These are phyloP conservation scores for Diaporthe australafricana DNA, from an alignment of 2,329 filamentous ascomycete species.

Conservation along the genomic window DNA sequence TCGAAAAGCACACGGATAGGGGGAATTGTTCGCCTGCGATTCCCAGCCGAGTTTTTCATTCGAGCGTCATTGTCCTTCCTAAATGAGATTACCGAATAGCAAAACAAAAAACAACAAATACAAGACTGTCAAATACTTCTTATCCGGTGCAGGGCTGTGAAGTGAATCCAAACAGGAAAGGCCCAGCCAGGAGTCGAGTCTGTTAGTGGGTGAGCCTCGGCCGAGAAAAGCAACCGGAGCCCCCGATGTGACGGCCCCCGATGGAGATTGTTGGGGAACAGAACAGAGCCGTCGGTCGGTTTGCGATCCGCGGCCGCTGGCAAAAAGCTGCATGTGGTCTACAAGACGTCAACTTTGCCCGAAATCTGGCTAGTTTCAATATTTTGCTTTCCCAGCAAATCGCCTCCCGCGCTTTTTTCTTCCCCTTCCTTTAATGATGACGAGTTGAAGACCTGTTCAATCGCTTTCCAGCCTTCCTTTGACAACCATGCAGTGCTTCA, in stretches of 20 bases:
- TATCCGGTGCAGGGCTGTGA: not conserved
- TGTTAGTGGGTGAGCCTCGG: not conserved
- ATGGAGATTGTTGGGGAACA: slow-evolving; percentile 27
- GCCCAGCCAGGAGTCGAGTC: not conserved
- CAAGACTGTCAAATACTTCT: not conserved
- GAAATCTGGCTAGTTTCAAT: slow-evolving; percentile 6
- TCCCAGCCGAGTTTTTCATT: not conserved
- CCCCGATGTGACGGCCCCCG: slow-evolving; percentile 3
- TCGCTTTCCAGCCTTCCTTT: not conserved
- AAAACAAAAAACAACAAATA: not conserved
- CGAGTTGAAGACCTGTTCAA: slow-evolving; percentile 1
- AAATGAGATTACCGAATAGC: not conserved
- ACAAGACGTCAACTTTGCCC: slow-evolving; percentile 25
- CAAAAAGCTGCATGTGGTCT: slow-evolving; percentile 22
- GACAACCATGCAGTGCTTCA: slow-evolving; percentile 8
- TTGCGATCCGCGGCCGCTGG: slow-evolving; percentile 10
- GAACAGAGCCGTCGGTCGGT: not conserved
- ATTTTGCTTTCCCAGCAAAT: not conserved
- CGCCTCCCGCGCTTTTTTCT: not conserved
- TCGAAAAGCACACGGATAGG: not conserved
- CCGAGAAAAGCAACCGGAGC: slow-evolving; percentile 10
- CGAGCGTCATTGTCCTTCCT: not conserved
- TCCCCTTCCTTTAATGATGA: not conserved
- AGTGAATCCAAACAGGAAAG: not conserved
- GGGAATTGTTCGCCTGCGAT: too few species aligned